These are phyloP conservation scores for Thozetella sp. DNA, from an alignment of 495 filamentous ascomycete genomes.

Conservation along the genomic window DNA sequence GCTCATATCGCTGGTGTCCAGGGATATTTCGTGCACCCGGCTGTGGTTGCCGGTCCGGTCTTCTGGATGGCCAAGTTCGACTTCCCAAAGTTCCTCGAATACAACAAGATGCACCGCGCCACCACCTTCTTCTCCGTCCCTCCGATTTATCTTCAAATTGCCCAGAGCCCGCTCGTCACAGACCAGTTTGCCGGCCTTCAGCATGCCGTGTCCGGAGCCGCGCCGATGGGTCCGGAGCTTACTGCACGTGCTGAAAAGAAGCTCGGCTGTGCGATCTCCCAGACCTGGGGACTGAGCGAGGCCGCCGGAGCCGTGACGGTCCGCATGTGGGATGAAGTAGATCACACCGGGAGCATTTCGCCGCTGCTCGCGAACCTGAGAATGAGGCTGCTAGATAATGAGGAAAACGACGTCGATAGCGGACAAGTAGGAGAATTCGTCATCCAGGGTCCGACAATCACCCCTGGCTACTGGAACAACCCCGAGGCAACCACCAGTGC, in stretches of 20 bases:
- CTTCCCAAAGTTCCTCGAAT: constrained; percentile 35
- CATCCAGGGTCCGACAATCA: constrained; percentile 50
- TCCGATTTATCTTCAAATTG: constrained; percentile 46
- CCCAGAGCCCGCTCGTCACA: constrained; percentile 39
- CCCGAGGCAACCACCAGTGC: constrained; percentile 57
- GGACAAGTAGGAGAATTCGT: constrained; percentile 19
- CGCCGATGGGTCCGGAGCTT: constrained; percentile 21
- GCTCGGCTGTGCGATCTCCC: constrained; percentile 44
- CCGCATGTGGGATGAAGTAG: constrained; percentile 4
- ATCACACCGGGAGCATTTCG: constrained; percentile 7
- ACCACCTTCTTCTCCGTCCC: constrained; percentile 48
- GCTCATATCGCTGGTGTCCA: constrained; percentile 29
- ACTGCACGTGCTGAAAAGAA: constrained; percentile 16
- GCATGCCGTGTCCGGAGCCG: constrained; percentile 14
- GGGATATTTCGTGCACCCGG: constrained; percentile 30
- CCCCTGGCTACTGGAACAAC: constrained; percentile 69
- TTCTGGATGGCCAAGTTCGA: constrained; percentile 48
- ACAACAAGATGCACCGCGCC: constrained; percentile 35
- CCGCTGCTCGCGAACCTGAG: constrained; percentile 57
- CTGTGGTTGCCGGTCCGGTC: constrained; percentile 33
- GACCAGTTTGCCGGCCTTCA: constrained; percentile 31
- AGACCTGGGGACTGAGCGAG: constrained; percentile 76
- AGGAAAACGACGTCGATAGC: constrained; percentile 38
- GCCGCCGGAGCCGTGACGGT: constrained; percentile 17
- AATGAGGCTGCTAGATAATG: constrained; percentile 30